Conservation (phyloP, 208 protist genomes). For the Crithidia sp. region DNA sequence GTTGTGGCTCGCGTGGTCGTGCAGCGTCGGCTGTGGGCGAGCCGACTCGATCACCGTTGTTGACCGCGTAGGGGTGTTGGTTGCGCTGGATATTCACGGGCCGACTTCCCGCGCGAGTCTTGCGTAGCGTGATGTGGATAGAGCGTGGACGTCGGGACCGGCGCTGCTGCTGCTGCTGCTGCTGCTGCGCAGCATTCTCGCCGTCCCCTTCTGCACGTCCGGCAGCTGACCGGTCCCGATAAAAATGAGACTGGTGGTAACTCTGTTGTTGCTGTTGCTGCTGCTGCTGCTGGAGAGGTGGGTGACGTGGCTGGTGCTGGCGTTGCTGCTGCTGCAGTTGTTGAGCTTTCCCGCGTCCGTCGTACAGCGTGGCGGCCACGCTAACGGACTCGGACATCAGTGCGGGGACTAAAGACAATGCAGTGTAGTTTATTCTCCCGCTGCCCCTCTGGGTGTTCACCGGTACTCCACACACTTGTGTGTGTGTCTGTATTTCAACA, state of each 20-base stretch:
- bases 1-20: too few species aligned
- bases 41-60: constrained; percentile 4
- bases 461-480: too few species aligned
- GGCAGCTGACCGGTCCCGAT: constrained; percentile 2
- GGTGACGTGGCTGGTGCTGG: constrained; percentile 9
- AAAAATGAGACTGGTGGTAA: too few species aligned
- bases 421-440: too few species aligned
- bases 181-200: background rate
- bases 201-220: background rate
- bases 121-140: constrained; percentile 43
- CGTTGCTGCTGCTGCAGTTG: constrained; percentile 4
- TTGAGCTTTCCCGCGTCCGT: background rate
- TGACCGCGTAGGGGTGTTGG: constrained; percentile 1
- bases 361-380: background rate
- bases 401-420: background rate
- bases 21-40: background rate
- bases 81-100: constrained; percentile 31
- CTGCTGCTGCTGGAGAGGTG: background rate
- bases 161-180: constrained; percentile 12
- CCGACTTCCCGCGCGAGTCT: constrained; percentile 41
- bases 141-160: constrained; percentile 24
- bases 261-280: background rate
- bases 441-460: too few species aligned
- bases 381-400: constrained; percentile 14
- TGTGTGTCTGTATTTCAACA: too few species aligned